phyloP scores from a whole-genome alignment of 148 eudicot genomes.

The Vaccinium corymbosum region DNA sequence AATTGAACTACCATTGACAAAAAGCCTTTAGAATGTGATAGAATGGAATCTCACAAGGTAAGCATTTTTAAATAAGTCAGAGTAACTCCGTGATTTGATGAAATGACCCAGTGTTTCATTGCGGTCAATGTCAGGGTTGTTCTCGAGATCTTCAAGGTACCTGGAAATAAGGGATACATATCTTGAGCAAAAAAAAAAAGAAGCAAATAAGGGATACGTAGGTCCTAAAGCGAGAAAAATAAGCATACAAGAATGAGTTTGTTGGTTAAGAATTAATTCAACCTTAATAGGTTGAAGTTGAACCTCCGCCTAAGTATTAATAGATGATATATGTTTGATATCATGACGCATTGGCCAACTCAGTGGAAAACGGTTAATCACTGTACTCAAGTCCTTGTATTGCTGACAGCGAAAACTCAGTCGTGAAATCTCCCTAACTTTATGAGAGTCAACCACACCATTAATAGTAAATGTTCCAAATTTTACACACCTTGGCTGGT shows the following conservation, averaged over 20 bases:
- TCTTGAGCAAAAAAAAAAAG: not conserved
- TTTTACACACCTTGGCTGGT: not conserved
- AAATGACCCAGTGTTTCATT: slow-evolving; percentile 75
- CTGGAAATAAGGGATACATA: slow-evolving; percentile 27
- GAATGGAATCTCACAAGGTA: slow-evolving; percentile 62
- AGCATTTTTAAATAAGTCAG: slow-evolving; percentile 84
- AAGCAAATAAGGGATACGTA: too few relatives aligned
- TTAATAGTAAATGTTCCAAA: not conserved
- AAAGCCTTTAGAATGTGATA: not conserved
- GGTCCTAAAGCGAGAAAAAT: not conserved
- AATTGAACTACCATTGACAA: not conserved
- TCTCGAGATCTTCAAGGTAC: slow-evolving; percentile 78
- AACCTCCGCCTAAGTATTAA: not conserved
- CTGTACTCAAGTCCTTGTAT: not conserved
- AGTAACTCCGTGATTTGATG: slow-evolving; percentile 65
- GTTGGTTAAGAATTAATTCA: not conserved
- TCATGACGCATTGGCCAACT: not conserved
- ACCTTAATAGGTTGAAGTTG: not conserved
- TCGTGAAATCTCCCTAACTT: not conserved
- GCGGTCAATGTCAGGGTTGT: slow-evolving; percentile 63
- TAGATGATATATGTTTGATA: not conserved
- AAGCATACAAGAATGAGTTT: not conserved
- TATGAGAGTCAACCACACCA: not conserved
- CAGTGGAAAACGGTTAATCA: not conserved
- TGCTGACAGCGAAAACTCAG: not conserved